Evolutionary conservation across 1,284 basidiomycete genomes (phyloP), one percentile per base, ranked within the genome.

Genomic region (Ceratobasidium sp.): DNA sequence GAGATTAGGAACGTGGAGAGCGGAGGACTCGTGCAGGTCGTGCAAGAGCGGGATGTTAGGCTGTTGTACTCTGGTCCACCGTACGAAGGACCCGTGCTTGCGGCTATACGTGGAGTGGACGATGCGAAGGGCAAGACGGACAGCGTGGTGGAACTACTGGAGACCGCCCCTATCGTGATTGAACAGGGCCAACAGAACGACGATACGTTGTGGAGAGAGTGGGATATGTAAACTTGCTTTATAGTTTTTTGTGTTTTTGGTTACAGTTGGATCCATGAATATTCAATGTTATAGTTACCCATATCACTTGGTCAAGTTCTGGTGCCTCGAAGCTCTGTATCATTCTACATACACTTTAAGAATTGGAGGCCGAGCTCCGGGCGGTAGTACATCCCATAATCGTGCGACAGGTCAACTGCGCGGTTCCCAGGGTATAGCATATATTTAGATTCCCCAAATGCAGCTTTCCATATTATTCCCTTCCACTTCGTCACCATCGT

Each of bases 21-120:
- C 1, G 88, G 91, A 2, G 81, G 86, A 69, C 86, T 94, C 23
- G 87, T 89, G 21, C 92, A 94, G 80, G 90, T 92, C 26, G 87
- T 93, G 59, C 89, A 92, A 77, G 91, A 85, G 0, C 76, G 78
- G 18, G 89, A 91, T 76, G 85, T 93, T 35, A 87, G 90, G 38
- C 83, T 92, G 35, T 80, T 92, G 64, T 85, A 88, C 75, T 78
- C 82, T 7, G 83, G 83, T 0, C 79, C 83, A n/a, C 78, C 79
- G 41, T 78, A 81, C 62, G 82, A 85, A 44, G 85, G 86, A 55
- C 82, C 86, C 6, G 82, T 91, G 41, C 79, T 93, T 30, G 82
- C 89, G 6, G 88, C 85, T 11, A 88, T 89, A 72, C 64, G 73
- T 61, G 77, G 77, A 46, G 69, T 74, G 44, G 85, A 88, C 63